A percentile compares a stretch with the other conserved stretches of the same genome.
Evolutionary conservation across 2,329 filamentous ascomycete species (phyloP).

Genomic region (Epichloe hybrida): DNA sequence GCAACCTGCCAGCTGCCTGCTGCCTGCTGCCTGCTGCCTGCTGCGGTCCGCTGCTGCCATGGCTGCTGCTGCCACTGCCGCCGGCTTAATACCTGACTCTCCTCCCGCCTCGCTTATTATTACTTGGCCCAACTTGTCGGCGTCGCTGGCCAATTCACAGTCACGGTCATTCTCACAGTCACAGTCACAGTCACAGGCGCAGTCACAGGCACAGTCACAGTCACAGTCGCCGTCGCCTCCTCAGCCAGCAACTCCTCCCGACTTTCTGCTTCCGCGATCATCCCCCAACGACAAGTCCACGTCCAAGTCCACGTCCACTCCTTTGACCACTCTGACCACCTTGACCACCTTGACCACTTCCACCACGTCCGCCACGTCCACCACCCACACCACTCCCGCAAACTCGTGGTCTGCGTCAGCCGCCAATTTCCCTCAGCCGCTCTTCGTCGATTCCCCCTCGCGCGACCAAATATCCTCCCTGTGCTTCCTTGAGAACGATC

Average conservation of each 20-base stretch:
- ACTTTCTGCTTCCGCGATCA: slow-evolving; percentile 11
- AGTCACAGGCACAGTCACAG: slow-evolving; percentile 4
- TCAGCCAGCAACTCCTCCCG: slow-evolving; percentile 18
- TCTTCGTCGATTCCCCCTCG: slow-evolving; percentile 13
- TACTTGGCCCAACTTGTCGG: not conserved
- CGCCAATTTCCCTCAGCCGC: slow-evolving; percentile 20
- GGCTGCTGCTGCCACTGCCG: not conserved
- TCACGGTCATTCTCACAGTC: not conserved
- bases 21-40: too few relatives aligned
- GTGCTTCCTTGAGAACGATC: slow-evolving; percentile 12
- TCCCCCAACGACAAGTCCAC: not conserved
- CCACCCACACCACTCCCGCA: slow-evolving; percentile 9
- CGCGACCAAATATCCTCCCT: slow-evolving; percentile 12
- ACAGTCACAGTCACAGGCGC: slow-evolving; percentile 5
- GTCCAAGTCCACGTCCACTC: slow-evolving; percentile 1
- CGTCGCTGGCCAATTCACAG: slow-evolving; percentile 9
- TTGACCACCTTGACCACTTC: slow-evolving; percentile 2
- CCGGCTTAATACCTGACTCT: not conserved
- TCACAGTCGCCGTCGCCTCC: slow-evolving; percentile 14
- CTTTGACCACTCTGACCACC: not conserved
- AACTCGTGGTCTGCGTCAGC: slow-evolving; percentile 13
- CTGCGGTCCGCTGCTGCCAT: too few relatives aligned
- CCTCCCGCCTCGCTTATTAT: not conserved
- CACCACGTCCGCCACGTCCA: slow-evolving; percentile 7
- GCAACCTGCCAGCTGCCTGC: too few relatives aligned